Evolutionary conservation across 176 grass and related monocot genomes (phyloP), one percentile per base, ranked within the genome.

Genomic region (Chloris gayana): DNA sequence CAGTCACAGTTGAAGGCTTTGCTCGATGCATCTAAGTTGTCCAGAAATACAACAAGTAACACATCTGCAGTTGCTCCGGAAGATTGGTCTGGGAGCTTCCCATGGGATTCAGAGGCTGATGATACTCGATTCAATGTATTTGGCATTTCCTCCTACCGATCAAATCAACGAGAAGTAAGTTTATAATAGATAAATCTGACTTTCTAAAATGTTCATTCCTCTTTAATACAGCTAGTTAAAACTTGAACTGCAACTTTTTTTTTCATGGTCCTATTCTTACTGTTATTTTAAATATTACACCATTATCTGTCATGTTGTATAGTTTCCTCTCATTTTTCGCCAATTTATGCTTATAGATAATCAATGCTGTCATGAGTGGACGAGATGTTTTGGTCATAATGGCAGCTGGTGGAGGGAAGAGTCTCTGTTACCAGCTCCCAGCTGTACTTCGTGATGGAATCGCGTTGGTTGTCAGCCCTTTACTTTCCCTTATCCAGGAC

Each of bases 321-420:
- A 81, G 8, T 64, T 30, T 72, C 73, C 2, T 64, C 34, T 37
- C 70, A 30, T 54, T 72, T 49, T 82, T 21, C 75, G 70, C 70
- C 71, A 57, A 79, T 41, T 15, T 85, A 37, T 66, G 9, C 42
- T 84, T 82, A 30, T 77, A 98, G 95, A 98, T 98, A 86, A 94
- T 97, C 81, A 97, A 98, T 77, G 84, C 91, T 50, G 73, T 92
- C 82, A 94, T 98, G 89, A 98, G 92, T 83, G 83, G 89, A 77
- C 92, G 83, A 80, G 95, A 98, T 80, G 83, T 89, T 68, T 83
- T 97, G 65, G 91, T 98, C 68, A 98, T 98, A 90, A 98, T 98
- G 95, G 95, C 91, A 75, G 89, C 95, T 76, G 95, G 95, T 51
- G 89, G 95, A 53, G 95, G 91, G 65, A 98, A 97, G 83, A 98